Evolutionary conservation across 371 early-diverging fungal genomes (phyloP), one percentile per base, ranked within the genome.

Genomic region (Lichtheimia corymbifera): DNA sequence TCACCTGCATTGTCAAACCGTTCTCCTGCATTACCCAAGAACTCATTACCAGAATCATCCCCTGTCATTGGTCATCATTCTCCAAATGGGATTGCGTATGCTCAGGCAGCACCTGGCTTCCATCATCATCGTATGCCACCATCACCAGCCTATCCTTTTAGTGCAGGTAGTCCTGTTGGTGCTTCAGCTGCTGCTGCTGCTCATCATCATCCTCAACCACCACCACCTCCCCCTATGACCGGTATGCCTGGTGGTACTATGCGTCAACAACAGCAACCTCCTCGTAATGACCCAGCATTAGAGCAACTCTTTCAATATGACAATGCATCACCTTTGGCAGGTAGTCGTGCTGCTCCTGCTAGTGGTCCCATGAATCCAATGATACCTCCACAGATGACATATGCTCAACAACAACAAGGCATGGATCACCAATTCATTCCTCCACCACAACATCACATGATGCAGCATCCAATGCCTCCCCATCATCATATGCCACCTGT

Each of bases 381-480:
- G 58, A 53, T 64, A 50, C 56, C 66, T 27, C 58, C 60, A 44
- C 50, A 56, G 11, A 25, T 50, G 12, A 53, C 65, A 42, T 30
- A 56, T 59, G 28, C 59, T n/a, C 59, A 61, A 35, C 62, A 61
- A 17, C 64, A 67, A 35, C 57, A 42, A n/a, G 56, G 60, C 25
- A 64, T 64, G 52, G 68, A 61, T 22, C 62, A 35, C 11, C 35
- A 62, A 18, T 68, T 66, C 13, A 57, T 73, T 25, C 67, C 70
- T 61, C 72, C 71, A 35, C 35, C 35, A 35, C 35, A 22, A 47
- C 18, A 47, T 22, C 47, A 14, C 76, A 65, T 54, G 64, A 72
- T 65, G 35, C 66, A 66, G 61, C 65, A 57, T 6, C 78, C 70
- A 12, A 72, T 77, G 74, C 68, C 63, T 3, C 74, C 70, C 2